phyloP scores from a whole-genome alignment of 306 rosid species.

The Leucaena leucocephala region DNA sequence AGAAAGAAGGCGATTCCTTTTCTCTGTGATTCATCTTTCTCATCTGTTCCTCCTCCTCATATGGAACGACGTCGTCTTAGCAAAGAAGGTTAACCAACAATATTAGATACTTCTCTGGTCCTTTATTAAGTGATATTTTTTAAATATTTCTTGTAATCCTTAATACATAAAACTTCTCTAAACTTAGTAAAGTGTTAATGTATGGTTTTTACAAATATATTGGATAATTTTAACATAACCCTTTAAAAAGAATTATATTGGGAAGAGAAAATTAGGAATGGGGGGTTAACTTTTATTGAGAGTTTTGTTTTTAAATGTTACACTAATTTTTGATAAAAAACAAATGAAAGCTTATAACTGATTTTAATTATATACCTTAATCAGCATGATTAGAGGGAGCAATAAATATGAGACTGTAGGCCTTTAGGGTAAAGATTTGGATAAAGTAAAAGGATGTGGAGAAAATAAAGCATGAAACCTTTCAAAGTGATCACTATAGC shows the following conservation, averaged over 20 bases:
- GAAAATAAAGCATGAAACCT: not conserved
- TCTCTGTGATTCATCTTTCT: not conserved
- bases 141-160: no score
- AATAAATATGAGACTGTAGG: no score
- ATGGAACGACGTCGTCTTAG: not conserved
- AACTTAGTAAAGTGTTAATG: no score
- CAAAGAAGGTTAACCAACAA: not conserved
- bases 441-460: not conserved
- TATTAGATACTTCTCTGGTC: not conserved
- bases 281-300: not conserved
- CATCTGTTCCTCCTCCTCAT: no score
- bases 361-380: not conserved
- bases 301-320: not conserved
- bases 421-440: not conserved
- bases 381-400: not conserved
- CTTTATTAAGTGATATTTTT: no score
- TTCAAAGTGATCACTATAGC: no score
- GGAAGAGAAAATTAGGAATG: not conserved
- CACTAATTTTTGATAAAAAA: not conserved
- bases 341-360: no score
- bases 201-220: not conserved
- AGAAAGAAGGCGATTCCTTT: not conserved
- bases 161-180: not conserved
- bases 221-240: not conserved
- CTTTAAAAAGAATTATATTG: not conserved